Evolutionary conservation across 2,329 filamentous ascomycete genomes (phyloP).

Genomic region (Tolypocladium sp.): DNA sequence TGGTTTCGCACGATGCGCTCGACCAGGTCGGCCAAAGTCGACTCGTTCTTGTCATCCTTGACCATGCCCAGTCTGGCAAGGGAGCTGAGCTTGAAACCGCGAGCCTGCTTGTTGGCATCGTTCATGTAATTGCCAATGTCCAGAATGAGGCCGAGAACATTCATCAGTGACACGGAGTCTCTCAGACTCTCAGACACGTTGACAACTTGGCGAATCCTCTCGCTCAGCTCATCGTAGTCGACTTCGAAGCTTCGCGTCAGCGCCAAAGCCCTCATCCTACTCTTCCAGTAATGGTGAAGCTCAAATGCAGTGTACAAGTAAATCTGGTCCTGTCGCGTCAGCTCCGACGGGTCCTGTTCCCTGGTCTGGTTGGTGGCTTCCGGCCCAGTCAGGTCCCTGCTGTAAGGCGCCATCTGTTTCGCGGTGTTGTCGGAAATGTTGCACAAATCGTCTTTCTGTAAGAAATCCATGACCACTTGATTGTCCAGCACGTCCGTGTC

Average conservation of each 20-base stretch:
- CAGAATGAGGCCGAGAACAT: constrained; percentile 87
- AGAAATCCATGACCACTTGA: constrained; percentile 88
- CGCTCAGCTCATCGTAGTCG: constrained; percentile 87
- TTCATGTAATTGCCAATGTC: constrained; percentile 99
- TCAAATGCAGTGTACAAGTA: constrained; percentile 91
- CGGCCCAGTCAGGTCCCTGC: constrained; percentile 90
- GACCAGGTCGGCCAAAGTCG: constrained; percentile 88
- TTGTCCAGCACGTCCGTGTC: constrained; percentile 85
- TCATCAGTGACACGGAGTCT: constrained; percentile 90
- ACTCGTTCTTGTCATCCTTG: constrained; percentile 98
- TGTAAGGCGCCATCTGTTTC: constrained; percentile 91
- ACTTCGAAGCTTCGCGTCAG: constrained; percentile 75
- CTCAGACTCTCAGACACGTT: constrained; percentile 79
- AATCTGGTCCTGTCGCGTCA: constrained; percentile 92
- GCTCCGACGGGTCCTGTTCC: constrained; percentile 77
- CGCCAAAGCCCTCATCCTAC: constrained; percentile 82
- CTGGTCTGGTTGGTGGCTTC: constrained; percentile 68
- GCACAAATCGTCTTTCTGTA: constrained; percentile 87
- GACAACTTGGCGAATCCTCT: constrained; percentile 79
- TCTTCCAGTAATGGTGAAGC: constrained; percentile 97
- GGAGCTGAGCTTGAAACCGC: constrained; percentile 95
- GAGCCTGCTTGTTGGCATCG: constrained; percentile 95
- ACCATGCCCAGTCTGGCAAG: constrained; percentile 91
- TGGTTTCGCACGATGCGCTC: constrained; percentile 95
- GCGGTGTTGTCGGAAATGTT: constrained; percentile 83